Base-by-base conservation (phyloP, 306 rosid genomes). In the Lathyrus sativus region DNA sequence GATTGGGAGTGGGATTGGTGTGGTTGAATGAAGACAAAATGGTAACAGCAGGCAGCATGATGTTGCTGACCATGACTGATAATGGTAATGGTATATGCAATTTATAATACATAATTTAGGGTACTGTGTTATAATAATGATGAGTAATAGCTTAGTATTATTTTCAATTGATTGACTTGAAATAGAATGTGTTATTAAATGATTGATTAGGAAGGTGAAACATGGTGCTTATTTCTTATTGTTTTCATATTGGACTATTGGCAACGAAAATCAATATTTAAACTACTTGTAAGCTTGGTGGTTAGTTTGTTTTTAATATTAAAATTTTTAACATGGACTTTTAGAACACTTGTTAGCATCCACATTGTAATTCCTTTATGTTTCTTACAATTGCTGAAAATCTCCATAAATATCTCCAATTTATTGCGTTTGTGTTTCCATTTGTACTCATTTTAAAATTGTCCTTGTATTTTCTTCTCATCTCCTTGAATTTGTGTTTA, bases 21-120 rank as follows among this genome's bases (percentile, higher is more conserved):
- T 70, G 33, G 75, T 53, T 56, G 69, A 60, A 67, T 67, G 48
- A 50, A 22, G 50, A 67, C 64, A 73, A 76, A 26, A 28, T 50
- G 39, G 43, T 29, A 24, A 11, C 49, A 56, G 39, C 41, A 54
- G 37, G 60, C 67, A 56, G 62, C 46, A 14, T 68, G 45, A 71
- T 70, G 48, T 64, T 68, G 67, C 44, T 63, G 35, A 70, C 26
- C 66, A 70, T 29, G 53, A 54, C 26, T 33, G 67, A 62, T 39
- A 12, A 61, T 62, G 31, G 11, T 50, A 18, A 61, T 62, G 41
- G 7, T 50, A 37, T 67, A 37, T 67, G 64, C 24, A 60, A 22
- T 50, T 55, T 26, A 13, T 53, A 6, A 11, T 62, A 4, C 43
- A 69, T 61, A 28, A 39, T 49, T 48, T 58, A 39, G 49, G 44